Evolutionary conservation across 257 asterid genomes (phyloP), one percentile per base, ranked within the genome.

Genomic region (Misopates orontium): DNA sequence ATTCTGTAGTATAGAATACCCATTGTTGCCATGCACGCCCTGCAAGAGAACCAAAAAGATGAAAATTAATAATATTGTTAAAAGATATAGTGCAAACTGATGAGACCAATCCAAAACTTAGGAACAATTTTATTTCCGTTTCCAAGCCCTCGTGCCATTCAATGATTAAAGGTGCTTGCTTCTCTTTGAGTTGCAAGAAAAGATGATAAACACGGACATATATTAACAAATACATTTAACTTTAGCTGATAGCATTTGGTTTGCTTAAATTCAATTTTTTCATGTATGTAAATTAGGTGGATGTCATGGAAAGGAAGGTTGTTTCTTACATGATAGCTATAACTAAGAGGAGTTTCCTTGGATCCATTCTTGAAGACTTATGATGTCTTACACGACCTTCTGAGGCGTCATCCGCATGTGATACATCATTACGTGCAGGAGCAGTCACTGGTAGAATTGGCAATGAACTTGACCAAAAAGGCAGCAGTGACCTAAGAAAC

Each of bases 21-120:
- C 97, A 89, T 93, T 60, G 98, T 93, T 55, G 98, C 91, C 94
- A 93, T 72, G 87, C 98, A 93, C 11, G 98, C 97, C 96, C 99
- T 93, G 84, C 65, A 77, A 21, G 32, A 56, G 48, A 49, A 39
- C 42, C 56, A 56, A 39, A 32, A 62, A 45, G 20, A 31, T 50
- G 49, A 52, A 13, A 53, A 21, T 32, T 19, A 1, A 5, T 28
- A 28, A 28, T 2, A 28, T 7, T 28, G 32, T 22, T 10, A 41
- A 53, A 40, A 28, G 3, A 44, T 28, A 45, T 71, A 40, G 32
- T 10, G 54, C 6, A 22, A 44, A 13, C 8, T 18, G 16, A 13
- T 10, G 62, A 19, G 40, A 20, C 53, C 23, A 14, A 65, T 54
- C 25, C 12, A 31, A 42, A 19, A 28, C 19, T 18, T 24, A 56